phyloP scores from a whole-genome alignment of 371 early-diverging fungal species.

The Nematocida major region DNA sequence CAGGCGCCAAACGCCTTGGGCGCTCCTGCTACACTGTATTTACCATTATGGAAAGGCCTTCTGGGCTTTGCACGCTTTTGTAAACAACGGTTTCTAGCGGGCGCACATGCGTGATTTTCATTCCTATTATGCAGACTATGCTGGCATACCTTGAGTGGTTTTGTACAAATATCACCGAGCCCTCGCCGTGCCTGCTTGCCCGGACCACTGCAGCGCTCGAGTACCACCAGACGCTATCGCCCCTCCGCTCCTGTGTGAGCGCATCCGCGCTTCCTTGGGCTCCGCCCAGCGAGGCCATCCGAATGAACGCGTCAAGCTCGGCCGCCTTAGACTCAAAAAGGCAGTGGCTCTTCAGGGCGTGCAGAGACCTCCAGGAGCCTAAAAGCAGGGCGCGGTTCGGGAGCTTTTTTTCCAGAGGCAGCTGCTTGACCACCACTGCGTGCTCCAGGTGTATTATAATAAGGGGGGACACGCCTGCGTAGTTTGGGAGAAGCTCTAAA shows the following conservation, averaged over 20 bases:
- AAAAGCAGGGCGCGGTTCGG: not conserved
- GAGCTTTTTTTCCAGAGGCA: constrained; percentile 1
- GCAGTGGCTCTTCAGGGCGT: not conserved
- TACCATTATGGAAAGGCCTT: not conserved
- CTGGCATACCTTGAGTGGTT: constrained; percentile 9
- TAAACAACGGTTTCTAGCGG: constrained; percentile 18
- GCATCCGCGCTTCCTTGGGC: not conserved
- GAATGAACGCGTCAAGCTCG: not conserved
- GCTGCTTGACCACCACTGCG: not conserved
- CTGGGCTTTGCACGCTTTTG: not conserved
- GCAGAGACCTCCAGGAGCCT: not conserved
- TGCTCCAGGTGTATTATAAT: not conserved
- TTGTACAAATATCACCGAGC: not conserved
- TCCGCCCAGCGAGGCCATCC: not conserved
- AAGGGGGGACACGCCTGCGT: not conserved
- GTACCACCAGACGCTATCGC: not conserved
- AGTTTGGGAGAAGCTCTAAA: not conserved
- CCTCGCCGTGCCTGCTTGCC: not conserved
- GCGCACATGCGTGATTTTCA: constrained; percentile 6
- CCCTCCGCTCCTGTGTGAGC: not conserved
- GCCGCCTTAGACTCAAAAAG: not conserved
- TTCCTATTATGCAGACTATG: constrained; percentile 22
- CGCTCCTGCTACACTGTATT: not conserved
- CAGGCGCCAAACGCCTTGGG: not conserved
- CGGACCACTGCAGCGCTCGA: not conserved